These are phyloP conservation scores for Diaporthe sp. DNA, from an alignment of 2,329 filamentous ascomycete genomes.

Conservation along the genomic window DNA sequence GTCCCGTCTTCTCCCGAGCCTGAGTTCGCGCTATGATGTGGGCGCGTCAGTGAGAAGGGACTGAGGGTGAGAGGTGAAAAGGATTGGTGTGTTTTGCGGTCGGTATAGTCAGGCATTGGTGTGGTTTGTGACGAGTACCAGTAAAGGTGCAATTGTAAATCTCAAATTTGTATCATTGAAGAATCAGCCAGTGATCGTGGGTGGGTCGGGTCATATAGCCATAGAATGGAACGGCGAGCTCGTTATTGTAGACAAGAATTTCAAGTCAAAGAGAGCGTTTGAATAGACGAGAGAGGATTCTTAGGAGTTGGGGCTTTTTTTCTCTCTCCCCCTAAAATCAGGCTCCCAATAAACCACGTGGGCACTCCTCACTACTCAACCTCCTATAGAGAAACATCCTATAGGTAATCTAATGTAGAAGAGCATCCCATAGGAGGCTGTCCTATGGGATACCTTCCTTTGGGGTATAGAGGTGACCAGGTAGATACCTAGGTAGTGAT, in stretches of 20 bases:
- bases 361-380: too few species aligned
- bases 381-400: too few species aligned
- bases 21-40: slow-evolving; percentile 10
- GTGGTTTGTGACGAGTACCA: not conserved
- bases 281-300: not conserved
- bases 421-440: too few species aligned
- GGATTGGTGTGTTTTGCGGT: not conserved
- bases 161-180: not conserved
- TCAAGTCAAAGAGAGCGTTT: not conserved
- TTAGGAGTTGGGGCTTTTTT: not conserved
- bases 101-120: not conserved
- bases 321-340: not conserved
- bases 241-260: not conserved
- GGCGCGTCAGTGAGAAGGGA: not conserved
- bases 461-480: too few species aligned
- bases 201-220: not conserved
- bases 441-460: too few species aligned
- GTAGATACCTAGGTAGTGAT: too few species aligned
- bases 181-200: not conserved
- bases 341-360: too few species aligned
- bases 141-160: not conserved
- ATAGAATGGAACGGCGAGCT: not conserved
- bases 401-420: too few species aligned
- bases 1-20: slow-evolving; percentile 26
- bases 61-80: too few species aligned